phyloP scores from a whole-genome alignment of 2,329 filamentous ascomycete genomes.

The Pseudogymnoascus sp. region DNA sequence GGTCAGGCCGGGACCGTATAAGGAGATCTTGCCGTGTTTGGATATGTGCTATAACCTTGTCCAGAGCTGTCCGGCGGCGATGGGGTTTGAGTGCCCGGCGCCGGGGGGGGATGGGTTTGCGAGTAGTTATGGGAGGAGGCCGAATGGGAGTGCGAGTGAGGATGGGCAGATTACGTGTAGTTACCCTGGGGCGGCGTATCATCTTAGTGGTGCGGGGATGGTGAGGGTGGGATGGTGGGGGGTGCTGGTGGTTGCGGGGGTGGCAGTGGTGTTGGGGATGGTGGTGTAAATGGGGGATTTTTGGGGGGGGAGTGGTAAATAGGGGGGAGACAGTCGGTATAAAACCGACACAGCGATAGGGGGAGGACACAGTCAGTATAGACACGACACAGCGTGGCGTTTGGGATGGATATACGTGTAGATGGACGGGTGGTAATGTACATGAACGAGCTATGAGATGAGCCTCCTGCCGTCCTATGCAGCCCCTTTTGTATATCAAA shows the following conservation, averaged over 20 bases:
- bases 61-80: conserved; percentile 69
- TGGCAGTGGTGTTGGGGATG: conserved; percentile 15
- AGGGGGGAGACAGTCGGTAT: background rate
- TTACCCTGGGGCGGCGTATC: conserved; percentile 53
- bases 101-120: conserved; percentile 34
- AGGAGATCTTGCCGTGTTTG: conserved; percentile 82
- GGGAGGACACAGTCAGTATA: background rate
- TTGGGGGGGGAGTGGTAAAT: background rate
- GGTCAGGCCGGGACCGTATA: conserved; percentile 82
- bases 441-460: background rate
- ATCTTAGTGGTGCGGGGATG: conserved; percentile 29
- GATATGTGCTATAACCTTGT: conserved; percentile 84
- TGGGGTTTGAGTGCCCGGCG: conserved; percentile 70
- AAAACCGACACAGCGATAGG: background rate
- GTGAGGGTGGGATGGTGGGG: background rate
- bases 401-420: background rate
- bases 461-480: background rate
- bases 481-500: background rate
- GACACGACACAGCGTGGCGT: background rate
- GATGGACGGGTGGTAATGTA: background rate
- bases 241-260: conserved; percentile 1
- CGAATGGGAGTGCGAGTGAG: conserved; percentile 12
- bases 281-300: no score
- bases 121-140: conserved; percentile 36
- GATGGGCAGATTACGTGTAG: conserved; percentile 47